Evolutionary conservation across 257 asterid genomes (phyloP), one percentile per base, ranked within the genome.

Genomic region (Petunia secreta): DNA sequence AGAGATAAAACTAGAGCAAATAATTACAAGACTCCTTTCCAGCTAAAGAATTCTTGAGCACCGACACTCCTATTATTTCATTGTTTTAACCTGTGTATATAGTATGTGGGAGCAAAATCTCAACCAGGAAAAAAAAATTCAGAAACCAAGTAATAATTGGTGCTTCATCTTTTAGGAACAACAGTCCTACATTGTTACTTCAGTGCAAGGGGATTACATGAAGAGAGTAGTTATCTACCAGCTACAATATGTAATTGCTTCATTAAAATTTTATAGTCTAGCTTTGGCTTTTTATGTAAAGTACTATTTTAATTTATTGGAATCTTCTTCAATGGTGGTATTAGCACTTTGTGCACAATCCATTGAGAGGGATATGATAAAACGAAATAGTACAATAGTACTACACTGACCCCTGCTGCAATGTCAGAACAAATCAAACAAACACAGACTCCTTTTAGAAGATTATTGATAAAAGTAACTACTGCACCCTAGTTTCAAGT

Each of bases 401-500:
- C 25, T 25, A 34, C 40, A 50, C 62, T 11, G 11, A 4, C 43
- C 46, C 25, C 36, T 11, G 11, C 62, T 48, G 46, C 44, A 73
- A 50, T 1, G 13, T 44, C 11, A 69, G 59, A 69, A 46, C 34
- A 46, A 15, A 25, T 2, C 77, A 69, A 69, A 48, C 41, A 46
- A 46, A 66, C 25, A 34, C 43, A 69, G 44, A 38, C 77, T 16
- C 43, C 10, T 34, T 25, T 46, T 5, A 69, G 9, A 69, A 66
- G 36, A 69, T 48, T 25, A 25, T 34, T 16, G 11, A 69, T 25
- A 41, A 69, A 69, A 69, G 2, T 69, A 16, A 69, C 59, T 2
- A 73, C 78, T 73, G 46, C 62, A 73, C 36, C 62, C 36, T 6
- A 73, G 36, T 73, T 73, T 34, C 14, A 36, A 11, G 77, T 34